Evolutionary conservation across 257 asterid genomes (phyloP).

Genomic region (Cordia subcordata): DNA sequence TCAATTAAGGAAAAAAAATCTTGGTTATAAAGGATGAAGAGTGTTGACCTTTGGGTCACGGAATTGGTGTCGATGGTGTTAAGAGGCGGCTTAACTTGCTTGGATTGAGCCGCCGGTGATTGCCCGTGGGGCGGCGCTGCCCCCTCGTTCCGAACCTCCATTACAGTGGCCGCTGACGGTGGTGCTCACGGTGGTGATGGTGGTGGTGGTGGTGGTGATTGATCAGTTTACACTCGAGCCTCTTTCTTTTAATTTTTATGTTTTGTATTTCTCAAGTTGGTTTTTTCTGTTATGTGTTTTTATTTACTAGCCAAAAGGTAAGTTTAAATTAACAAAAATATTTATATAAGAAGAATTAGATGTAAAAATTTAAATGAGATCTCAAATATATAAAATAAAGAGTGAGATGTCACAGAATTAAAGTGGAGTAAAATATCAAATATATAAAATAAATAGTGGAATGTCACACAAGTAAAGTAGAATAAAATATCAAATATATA

Average conservation of each 20-base stretch:
- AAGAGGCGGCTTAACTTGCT: slow-evolving; percentile 49
- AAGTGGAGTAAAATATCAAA: too few relatives aligned
- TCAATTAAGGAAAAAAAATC: background rate
- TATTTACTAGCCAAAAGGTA: too few relatives aligned
- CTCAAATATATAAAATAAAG: too few relatives aligned
- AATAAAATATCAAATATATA: too few relatives aligned
- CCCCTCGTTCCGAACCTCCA: slow-evolving; percentile 39
- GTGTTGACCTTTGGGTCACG: slow-evolving; percentile 50
- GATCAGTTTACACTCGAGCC: too few relatives aligned
- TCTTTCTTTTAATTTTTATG: background rate
- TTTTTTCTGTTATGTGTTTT: background rate
- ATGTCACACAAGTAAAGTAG: too few relatives aligned
- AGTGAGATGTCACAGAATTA: too few relatives aligned
- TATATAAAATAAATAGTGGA: too few relatives aligned
- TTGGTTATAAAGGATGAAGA: background rate
- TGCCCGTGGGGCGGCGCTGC: slow-evolving; percentile 18
- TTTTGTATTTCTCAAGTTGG: background rate
- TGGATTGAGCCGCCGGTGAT: slow-evolving; percentile 32
- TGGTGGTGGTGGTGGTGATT: background rate
- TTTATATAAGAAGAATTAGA: too few relatives aligned
- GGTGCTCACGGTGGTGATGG: too few relatives aligned
- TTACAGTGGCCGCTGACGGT: background rate
- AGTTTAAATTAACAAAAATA: too few relatives aligned
- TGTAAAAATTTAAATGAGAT: too few relatives aligned
- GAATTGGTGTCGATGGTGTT: slow-evolving; percentile 49